phyloP scores from a whole-genome alignment of 2,329 filamentous ascomycete species.

The Helotiales sp. region DNA sequence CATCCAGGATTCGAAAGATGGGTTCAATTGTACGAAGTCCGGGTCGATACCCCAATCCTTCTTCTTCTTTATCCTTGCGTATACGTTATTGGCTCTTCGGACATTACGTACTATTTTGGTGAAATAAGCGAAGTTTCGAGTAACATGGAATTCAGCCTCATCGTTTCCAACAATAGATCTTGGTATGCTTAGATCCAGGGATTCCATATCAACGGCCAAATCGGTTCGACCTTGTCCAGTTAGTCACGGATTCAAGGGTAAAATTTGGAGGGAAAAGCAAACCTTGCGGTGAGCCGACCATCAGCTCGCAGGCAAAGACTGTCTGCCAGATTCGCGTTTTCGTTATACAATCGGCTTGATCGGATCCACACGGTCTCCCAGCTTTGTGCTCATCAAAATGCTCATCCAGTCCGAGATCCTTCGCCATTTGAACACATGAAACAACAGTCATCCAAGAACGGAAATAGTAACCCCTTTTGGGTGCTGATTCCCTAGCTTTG shows the following conservation, averaged over 20 bases:
- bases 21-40: slow-evolving; percentile 78
- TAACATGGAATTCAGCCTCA: slow-evolving; percentile 75
- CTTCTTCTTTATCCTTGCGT: slow-evolving; percentile 73
- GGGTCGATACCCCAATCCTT: slow-evolving; percentile 89
- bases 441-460: slow-evolving; percentile 97
- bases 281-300: slow-evolving; percentile 95
- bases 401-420: slow-evolving; percentile 87
- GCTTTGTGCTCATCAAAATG: slow-evolving; percentile 80
- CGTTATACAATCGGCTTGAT: slow-evolving; percentile 75
- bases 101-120: slow-evolving; percentile 79
- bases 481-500: slow-evolving; percentile 89
- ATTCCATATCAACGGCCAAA: slow-evolving; percentile 73
- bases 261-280: slow-evolving; percentile 12
- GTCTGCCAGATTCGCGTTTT: slow-evolving; percentile 91
- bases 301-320: slow-evolving; percentile 83
- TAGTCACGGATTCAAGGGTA: slow-evolving; percentile 17
- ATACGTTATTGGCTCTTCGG: slow-evolving; percentile 75
- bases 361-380: slow-evolving; percentile 71
- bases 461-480: slow-evolving; percentile 94
- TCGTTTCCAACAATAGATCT: slow-evolving; percentile 70
- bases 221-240: slow-evolving; percentile 70
- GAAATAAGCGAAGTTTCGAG: slow-evolving; percentile 83
- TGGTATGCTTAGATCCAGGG: slow-evolving; percentile 75
- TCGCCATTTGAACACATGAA: slow-evolving; percentile 89
- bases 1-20: slow-evolving; percentile 77